phyloP scores from a whole-genome alignment of 2,329 filamentous ascomycete genomes.

The Penicillium sclerotiorum region DNA sequence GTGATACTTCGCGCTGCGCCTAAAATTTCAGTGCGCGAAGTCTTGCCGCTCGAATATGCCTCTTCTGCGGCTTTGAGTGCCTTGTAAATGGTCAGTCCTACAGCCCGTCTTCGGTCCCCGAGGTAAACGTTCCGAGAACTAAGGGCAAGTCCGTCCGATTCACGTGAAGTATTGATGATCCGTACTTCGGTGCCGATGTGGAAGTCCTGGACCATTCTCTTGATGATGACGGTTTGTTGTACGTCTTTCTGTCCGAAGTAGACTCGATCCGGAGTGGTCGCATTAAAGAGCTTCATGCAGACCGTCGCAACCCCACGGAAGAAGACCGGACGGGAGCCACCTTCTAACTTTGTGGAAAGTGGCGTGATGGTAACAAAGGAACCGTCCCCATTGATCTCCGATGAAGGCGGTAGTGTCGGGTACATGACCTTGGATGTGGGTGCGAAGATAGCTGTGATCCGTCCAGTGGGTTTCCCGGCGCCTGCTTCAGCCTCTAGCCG shows the following conservation, averaged over 20 bases:
- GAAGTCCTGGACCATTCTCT: constrained; percentile 84
- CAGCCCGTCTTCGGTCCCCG: constrained; percentile 69
- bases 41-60: constrained; percentile 60
- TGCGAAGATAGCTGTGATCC: constrained; percentile 81
- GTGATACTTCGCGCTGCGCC: constrained; percentile 68
- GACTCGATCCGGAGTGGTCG: constrained; percentile 73
- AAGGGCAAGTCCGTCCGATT: constrained; percentile 80
- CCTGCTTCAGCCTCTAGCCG: constrained; percentile 47
- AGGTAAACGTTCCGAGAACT: constrained; percentile 95
- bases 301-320: constrained; percentile 96
- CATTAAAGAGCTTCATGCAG: constrained; percentile 91
- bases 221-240: constrained; percentile 91
- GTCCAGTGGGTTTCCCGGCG: constrained; percentile 50
- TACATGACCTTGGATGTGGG: constrained; percentile 86
- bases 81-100: constrained; percentile 71
- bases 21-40: constrained; percentile 68
- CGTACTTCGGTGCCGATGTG: constrained; percentile 74
- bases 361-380: constrained; percentile 93
- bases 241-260: constrained; percentile 99
- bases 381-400: constrained; percentile 74
- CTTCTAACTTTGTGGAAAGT: constrained; percentile 78
- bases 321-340: constrained; percentile 84
- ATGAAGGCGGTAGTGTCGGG: constrained; percentile 72
- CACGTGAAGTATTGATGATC: constrained; percentile 74
- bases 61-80: constrained; percentile 72